phyloP scores from a whole-genome alignment of 2,329 filamentous ascomycete genomes.

The Colletotrichum cereale region DNA sequence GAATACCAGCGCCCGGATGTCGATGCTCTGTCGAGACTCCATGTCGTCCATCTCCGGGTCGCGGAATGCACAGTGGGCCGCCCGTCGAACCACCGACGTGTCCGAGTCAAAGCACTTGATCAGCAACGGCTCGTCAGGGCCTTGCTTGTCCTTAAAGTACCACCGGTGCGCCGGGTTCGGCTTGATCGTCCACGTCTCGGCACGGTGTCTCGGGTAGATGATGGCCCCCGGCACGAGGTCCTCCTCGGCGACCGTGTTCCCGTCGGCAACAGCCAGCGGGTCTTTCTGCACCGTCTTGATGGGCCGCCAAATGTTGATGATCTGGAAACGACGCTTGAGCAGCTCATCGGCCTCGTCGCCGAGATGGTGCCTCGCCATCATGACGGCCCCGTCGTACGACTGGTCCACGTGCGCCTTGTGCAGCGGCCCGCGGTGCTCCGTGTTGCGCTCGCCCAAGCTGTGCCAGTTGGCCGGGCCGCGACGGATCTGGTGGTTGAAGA shows the following conservation, averaged over 20 bases:
- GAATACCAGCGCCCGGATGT: constrained; percentile 88
- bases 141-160: constrained; percentile 65
- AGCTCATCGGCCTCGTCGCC: constrained; percentile 33
- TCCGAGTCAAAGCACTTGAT: constrained; percentile 74
- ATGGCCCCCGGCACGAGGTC: constrained; percentile 55
- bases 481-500: constrained; percentile 50
- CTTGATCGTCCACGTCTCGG: constrained; percentile 55
- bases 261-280: constrained; percentile 56
- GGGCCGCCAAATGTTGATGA: constrained; percentile 59
- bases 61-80: constrained; percentile 83
- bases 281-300: constrained; percentile 60
- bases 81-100: constrained; percentile 64
- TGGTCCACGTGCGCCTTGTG: constrained; percentile 63
- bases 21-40: constrained; percentile 85
- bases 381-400: constrained; percentile 45
- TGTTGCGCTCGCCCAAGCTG: constrained; percentile 71
- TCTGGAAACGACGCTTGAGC: constrained; percentile 36
- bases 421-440: constrained; percentile 66
- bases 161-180: constrained; percentile 57
- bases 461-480: constrained; percentile 62
- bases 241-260: constrained; percentile 51
- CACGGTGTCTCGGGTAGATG: constrained; percentile 49
- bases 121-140: constrained; percentile 66
- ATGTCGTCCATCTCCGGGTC: constrained; percentile 79
- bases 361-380: constrained; percentile 42